These are phyloP conservation scores for Cordyceps javanica DNA, from an alignment of 2,329 filamentous ascomycete genomes.

Conservation along the genomic window DNA sequence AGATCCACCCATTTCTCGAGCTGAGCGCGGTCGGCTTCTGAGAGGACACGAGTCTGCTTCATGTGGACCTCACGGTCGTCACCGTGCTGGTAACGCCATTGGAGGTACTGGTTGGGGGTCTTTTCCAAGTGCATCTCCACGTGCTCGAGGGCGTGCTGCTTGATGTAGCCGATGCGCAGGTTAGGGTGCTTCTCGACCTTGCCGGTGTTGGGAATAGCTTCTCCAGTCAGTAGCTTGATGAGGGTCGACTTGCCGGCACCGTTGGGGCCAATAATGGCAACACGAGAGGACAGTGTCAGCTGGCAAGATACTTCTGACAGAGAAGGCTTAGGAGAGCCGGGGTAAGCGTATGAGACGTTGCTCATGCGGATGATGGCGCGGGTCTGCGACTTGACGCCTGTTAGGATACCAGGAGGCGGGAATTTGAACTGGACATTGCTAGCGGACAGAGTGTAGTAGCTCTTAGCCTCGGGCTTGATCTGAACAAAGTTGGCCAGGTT, in stretches of 20 bases:
- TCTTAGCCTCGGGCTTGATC: constrained; percentile 88
- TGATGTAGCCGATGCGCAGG: constrained; percentile 97
- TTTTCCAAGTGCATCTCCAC: constrained; percentile 99
- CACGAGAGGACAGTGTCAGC: constrained; percentile 81
- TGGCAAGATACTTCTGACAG: constrained; percentile 81
- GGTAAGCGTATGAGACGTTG: constrained; percentile 88
- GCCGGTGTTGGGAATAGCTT: constrained; percentile 74
- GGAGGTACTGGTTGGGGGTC: constrained; percentile 96
- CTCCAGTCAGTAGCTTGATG: constrained; percentile 94
- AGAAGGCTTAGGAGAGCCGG: constrained; percentile 82
- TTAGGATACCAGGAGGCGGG: constrained; percentile 87
- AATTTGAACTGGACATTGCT: constrained; percentile 95
- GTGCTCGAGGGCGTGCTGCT: constrained; percentile 97
- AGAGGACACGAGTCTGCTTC: constrained; percentile 93
- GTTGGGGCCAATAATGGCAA: constrained; percentile 94
- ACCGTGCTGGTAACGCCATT: constrained; percentile 96
- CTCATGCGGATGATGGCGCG: constrained; percentile 93
- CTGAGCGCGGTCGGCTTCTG: constrained; percentile 76
- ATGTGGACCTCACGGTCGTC: constrained; percentile 95
- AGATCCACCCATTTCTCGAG: constrained; percentile 89
- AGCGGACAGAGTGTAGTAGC: constrained; percentile 92
- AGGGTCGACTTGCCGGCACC: constrained; percentile 97
- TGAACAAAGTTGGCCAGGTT: constrained; percentile 81
- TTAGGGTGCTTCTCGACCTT: constrained; percentile 98
- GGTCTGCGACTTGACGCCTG: constrained; percentile 91